Conservation (phyloP, 2,329 filamentous ascomycete species). For the Drechslerella dactyloides region DNA sequence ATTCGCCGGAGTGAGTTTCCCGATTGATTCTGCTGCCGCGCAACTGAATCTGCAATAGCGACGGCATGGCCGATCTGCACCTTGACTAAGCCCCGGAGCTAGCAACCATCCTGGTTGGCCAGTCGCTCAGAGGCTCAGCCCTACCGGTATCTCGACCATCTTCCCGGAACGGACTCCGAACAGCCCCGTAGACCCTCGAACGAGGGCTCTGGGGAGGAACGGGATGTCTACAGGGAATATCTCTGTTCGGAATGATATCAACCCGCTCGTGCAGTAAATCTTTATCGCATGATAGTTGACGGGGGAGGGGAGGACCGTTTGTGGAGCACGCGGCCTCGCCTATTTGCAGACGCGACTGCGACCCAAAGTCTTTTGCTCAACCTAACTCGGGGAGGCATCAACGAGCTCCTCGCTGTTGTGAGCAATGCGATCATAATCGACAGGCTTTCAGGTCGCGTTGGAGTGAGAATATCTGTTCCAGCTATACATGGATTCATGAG, state of each 20-base stretch:
- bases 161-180: background rate
- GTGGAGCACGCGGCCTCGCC: conserved; percentile 30
- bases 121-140: background rate
- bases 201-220: too few relatives aligned
- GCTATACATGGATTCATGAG: too few relatives aligned
- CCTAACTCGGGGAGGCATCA: background rate
- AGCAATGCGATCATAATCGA: too few relatives aligned
- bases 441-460: too few relatives aligned
- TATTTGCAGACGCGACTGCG: conserved; percentile 41
- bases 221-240: background rate
- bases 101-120: background rate
- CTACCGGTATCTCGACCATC: background rate
- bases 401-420: too few relatives aligned
- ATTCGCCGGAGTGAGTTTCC: background rate
- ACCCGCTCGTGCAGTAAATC: conserved; percentile 15
- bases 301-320: conserved; percentile 14
- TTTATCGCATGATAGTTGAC: conserved; percentile 10
- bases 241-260: conserved; percentile 3
- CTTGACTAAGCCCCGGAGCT: background rate
- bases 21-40: background rate
- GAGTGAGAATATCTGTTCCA: too few relatives aligned
- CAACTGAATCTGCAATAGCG: background rate
- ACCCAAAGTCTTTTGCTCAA: conserved; percentile 5
- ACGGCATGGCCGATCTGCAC: conserved; percentile 2
- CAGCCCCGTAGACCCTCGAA: background rate